Conservation (phyloP, 129 eudicot species). For the Glebionis coronaria region DNA sequence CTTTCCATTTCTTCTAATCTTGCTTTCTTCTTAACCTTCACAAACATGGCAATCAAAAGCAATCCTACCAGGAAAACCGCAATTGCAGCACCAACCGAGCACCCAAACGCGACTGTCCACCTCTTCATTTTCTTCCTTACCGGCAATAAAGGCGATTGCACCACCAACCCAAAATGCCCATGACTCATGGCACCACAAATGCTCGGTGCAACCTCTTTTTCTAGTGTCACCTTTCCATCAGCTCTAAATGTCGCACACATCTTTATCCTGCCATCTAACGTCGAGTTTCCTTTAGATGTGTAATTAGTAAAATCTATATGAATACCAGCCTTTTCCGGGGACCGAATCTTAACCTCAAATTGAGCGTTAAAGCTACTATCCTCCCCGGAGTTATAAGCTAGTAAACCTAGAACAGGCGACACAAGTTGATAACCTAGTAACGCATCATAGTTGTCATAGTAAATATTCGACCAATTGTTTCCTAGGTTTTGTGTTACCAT, state of each 20-base stretch:
- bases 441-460: slow-evolving; percentile 57
- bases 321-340: slow-evolving; percentile 44
- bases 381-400: slow-evolving; percentile 75
- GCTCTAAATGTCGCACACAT: slow-evolving; percentile 70
- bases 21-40: slow-evolving; percentile 76
- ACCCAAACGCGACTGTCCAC: slow-evolving; percentile 76
- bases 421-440: slow-evolving; percentile 71
- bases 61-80: slow-evolving; percentile 62
- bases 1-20: slow-evolving; percentile 85
- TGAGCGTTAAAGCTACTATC: slow-evolving; percentile 37
- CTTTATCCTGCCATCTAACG: slow-evolving; percentile 46
- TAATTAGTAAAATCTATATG: slow-evolving; percentile 55
- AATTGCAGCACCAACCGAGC: slow-evolving; percentile 70
- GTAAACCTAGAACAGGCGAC: slow-evolving; percentile 78
- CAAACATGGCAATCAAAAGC: slow-evolving; percentile 74
- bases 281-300: slow-evolving; percentile 18
- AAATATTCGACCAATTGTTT: slow-evolving; percentile 71
- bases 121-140: slow-evolving; percentile 42
- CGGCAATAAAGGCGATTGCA: slow-evolving; percentile 60
- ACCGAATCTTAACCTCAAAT: slow-evolving; percentile 51
- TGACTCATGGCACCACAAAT: slow-evolving; percentile 57
- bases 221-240: slow-evolving; percentile 67
- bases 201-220: slow-evolving; percentile 47
- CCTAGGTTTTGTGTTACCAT: slow-evolving; percentile 76
- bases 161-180: slow-evolving; percentile 86